A percentile compares a stretch with the other conserved stretches of the same genome.
These are phyloP conservation scores for Picocystis sp. DNA, from an alignment of 163 green algal species.

Conservation along the genomic window DNA sequence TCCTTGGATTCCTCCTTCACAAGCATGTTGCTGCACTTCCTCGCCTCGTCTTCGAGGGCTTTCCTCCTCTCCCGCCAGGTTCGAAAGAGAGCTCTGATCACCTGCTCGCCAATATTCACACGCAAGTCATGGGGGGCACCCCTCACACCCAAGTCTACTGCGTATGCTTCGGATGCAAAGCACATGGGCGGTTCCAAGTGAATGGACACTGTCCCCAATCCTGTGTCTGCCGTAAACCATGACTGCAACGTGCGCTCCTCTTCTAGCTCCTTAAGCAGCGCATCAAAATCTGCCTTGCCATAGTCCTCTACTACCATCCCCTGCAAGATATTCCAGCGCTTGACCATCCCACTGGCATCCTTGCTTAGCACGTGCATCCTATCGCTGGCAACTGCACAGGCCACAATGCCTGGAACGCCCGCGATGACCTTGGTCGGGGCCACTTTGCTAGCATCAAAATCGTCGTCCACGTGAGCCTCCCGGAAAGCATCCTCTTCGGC, in stretches of 20 bases:
- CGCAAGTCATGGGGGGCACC: conserved; percentile 43
- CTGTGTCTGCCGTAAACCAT: conserved; percentile 60
- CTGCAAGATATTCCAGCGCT: conserved; percentile 52
- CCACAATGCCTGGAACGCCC: conserved; percentile 26
- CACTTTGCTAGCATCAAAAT: not conserved
- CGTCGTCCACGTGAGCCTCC: too few species aligned
- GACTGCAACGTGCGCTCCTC: conserved; percentile 24
- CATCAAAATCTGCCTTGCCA: conserved; percentile 36
- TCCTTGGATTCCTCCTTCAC: not conserved
- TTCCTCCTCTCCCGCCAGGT: conserved; percentile 22
- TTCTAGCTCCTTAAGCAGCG: conserved; percentile 44
- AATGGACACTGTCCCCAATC: conserved; percentile 38
- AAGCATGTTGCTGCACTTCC: not conserved
- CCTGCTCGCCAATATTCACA: conserved; percentile 51
- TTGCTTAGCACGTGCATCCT: conserved; percentile 52
- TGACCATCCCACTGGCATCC: conserved; percentile 36
- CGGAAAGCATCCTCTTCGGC: too few species aligned
- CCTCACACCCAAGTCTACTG: conserved; percentile 32
- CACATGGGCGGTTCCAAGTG: conserved; percentile 46
- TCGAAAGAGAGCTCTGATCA: conserved; percentile 33
- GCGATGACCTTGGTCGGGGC: conserved; percentile 9
- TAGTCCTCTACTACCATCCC: conserved; percentile 26
- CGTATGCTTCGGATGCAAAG: conserved; percentile 41
- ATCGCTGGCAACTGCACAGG: conserved; percentile 36
- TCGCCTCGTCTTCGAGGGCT: not conserved